Conservation (phyloP, 202 grass and related monocot species). For the Setaria viridis region DNA sequence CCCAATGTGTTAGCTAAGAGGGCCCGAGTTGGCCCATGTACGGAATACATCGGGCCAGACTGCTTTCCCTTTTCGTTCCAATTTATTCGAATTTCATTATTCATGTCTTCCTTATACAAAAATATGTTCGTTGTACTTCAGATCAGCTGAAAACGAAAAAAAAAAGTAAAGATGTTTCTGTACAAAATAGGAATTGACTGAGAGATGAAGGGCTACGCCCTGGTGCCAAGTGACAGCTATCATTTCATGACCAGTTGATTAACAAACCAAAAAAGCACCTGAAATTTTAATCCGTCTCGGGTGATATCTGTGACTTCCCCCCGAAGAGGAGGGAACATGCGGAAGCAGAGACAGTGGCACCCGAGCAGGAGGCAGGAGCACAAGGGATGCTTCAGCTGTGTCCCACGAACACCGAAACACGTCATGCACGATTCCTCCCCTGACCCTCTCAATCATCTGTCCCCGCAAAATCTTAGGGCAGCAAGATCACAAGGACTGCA, state of each 20-base stretch:
- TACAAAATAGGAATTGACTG: neutral
- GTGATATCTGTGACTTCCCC: neutral
- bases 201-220: neutral
- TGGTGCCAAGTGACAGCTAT: neutral
- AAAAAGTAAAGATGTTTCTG: no score
- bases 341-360: constrained; percentile 11
- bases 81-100: neutral
- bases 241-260: neutral
- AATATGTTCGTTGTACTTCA: neutral
- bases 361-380: constrained; percentile 21
- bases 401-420: constrained; percentile 5
- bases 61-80: neutral
- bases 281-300: neutral
- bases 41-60: neutral
- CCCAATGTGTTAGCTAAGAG: neutral
- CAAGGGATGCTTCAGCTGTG: constrained; percentile 39
- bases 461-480: constrained; percentile 34
- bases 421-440: constrained; percentile 34
- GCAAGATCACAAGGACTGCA: constrained; percentile 12
- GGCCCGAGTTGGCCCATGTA: neutral
- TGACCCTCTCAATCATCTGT: constrained; percentile 23
- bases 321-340: neutral
- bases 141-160: no score
- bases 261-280: neutral
- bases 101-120: neutral